Evolutionary conservation across 2,329 filamentous ascomycete genomes (phyloP).

Genomic region (Ophiostoma pallidulum): DNA sequence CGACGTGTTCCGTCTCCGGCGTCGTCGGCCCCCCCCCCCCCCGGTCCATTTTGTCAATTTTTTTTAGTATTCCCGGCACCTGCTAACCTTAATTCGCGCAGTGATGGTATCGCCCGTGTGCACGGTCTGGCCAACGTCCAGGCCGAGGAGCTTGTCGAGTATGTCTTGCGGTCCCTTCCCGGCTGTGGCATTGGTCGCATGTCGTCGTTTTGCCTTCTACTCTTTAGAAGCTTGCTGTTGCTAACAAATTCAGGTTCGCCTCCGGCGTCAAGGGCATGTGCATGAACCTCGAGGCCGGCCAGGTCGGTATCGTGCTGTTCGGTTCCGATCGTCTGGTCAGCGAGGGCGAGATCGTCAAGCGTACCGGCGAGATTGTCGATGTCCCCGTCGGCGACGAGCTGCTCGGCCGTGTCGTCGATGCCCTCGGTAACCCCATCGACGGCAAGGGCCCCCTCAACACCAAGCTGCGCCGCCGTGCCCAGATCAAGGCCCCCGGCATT

Average conservation of each 20-base stretch:
- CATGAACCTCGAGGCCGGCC: slow-evolving; percentile 99
- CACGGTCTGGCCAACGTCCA: slow-evolving; percentile 99
- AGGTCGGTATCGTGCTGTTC: slow-evolving; percentile 99
- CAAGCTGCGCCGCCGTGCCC: slow-evolving; percentile 86
- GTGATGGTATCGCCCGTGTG: slow-evolving; percentile 99
- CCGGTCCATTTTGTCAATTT: too few species aligned
- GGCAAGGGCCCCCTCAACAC: slow-evolving; percentile 96
- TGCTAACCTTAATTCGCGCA: slow-evolving; percentile 34
- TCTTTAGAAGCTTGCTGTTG: slow-evolving; percentile 17
- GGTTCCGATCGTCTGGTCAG: slow-evolving; percentile 99
- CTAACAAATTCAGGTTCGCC: slow-evolving; percentile 62
- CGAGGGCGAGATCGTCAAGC: slow-evolving; percentile 99
- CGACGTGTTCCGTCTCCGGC: too few species aligned
- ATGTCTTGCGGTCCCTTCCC: slow-evolving; percentile 38
- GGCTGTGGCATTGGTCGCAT: too few species aligned
- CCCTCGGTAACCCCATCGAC: slow-evolving; percentile 97
- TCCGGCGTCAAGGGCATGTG: slow-evolving; percentile 99
- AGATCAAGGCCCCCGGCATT: slow-evolving; percentile 98
- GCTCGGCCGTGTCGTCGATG: slow-evolving; percentile 96
- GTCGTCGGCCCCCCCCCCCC: too few species aligned
- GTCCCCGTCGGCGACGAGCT: slow-evolving; percentile 87
- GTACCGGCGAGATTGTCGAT: slow-evolving; percentile 98
- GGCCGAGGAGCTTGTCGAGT: slow-evolving; percentile 99
- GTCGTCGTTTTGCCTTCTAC: background rate
- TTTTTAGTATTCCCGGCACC: background rate